These are phyloP conservation scores for Phytophthora citrophthora DNA, from an alignment of 352 stramenopile species.

Conservation along the genomic window DNA sequence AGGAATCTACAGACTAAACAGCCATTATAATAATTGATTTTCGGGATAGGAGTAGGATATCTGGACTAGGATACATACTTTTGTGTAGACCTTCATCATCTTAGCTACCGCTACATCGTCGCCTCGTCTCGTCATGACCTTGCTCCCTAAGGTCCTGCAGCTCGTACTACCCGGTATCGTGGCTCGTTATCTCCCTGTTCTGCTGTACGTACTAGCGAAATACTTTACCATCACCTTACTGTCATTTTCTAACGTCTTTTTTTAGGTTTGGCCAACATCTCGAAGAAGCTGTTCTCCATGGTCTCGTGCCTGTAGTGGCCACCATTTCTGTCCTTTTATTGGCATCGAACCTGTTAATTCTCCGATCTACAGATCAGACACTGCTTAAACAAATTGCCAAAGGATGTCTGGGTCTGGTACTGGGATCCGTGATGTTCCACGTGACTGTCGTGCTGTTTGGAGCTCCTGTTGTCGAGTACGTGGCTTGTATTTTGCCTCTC, in stretches of 20 bases:
- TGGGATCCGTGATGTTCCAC: constrained; percentile 60
- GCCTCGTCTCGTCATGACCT: constrained; percentile 27
- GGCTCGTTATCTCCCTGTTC: constrained; percentile 28
- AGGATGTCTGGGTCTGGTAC: constrained; percentile 38
- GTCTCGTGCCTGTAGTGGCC: constrained; percentile 48
- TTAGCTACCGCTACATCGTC: constrained; percentile 9
- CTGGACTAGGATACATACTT: constrained; percentile 1
- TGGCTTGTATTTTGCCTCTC: neutral
- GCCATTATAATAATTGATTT: neutral
- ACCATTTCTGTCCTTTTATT: constrained; percentile 40
- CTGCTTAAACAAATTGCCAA: constrained; percentile 8
- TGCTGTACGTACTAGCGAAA: constrained; percentile 13
- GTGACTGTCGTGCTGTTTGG: constrained; percentile 76
- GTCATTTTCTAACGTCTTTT: neutral
- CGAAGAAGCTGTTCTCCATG: constrained; percentile 53
- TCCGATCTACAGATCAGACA: constrained; percentile 23
- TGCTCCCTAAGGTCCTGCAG: constrained; percentile 26
- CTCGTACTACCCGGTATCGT: constrained; percentile 27
- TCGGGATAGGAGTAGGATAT: constrained; percentile 12
- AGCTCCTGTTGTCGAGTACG: constrained; percentile 69
- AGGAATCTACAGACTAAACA: neutral
- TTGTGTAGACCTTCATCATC: constrained; percentile 14
- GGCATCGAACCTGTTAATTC: constrained; percentile 35
- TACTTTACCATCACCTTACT: neutral
- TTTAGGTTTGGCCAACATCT: constrained; percentile 41